phyloP scores from a whole-genome alignment of 306 rosid species.

The Castanea crenata region DNA sequence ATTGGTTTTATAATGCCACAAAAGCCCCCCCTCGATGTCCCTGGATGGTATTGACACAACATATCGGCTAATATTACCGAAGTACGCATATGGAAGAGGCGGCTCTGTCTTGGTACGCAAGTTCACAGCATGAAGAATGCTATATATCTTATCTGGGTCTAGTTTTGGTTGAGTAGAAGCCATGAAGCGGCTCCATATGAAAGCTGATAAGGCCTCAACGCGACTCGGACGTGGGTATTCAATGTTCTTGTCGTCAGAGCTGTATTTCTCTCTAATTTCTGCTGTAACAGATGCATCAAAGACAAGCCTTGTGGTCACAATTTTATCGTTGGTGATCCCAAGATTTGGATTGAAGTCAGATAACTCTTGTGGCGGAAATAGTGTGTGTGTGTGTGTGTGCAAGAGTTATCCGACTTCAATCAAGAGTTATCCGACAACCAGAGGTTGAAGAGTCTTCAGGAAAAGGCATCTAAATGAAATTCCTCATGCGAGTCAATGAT shows the following conservation, averaged over 20 bases:
- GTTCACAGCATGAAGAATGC: conserved; percentile 9
- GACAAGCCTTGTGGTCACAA: conserved; percentile 10
- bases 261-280: not conserved
- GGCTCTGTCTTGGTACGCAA: not conserved
- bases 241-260: not conserved
- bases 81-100: not conserved
- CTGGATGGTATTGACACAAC: not conserved
- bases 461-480: too few species aligned
- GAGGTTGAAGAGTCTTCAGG: too few species aligned
- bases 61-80: not conserved
- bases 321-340: conserved; percentile 3
- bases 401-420: too few species aligned
- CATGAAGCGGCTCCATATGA: conserved; percentile 12
- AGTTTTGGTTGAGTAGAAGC: not conserved
- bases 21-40: not conserved
- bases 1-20: not conserved
- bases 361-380: conserved; percentile 9
- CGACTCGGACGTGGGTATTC: not conserved
- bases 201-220: not conserved
- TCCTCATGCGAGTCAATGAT: too few species aligned
- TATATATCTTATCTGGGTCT: not conserved
- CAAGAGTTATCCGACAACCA: too few species aligned
- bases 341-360: not conserved
- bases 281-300: conserved; percentile 11
- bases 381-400: not conserved